These are phyloP conservation scores for Eustoma russellianum DNA, from an alignment of 257 asterid species.

Conservation along the genomic window DNA sequence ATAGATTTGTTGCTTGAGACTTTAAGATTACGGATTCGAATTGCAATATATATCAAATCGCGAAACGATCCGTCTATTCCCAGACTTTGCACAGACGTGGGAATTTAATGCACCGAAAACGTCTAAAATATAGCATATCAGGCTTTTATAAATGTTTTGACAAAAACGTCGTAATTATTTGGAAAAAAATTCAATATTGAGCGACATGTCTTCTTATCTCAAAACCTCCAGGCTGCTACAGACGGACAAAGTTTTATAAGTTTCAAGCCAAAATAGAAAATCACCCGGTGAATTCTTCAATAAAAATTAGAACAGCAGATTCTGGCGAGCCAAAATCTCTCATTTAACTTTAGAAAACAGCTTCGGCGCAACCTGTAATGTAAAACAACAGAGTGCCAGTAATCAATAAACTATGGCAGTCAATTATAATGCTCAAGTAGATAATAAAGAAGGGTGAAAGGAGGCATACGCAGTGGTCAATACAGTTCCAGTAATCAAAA, in stretches of 20 bases:
- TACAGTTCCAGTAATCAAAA: constrained; percentile 78
- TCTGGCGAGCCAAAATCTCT: constrained; percentile 16
- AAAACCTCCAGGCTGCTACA: constrained; percentile 15
- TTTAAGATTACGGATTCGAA: too few relatives aligned
- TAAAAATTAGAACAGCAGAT: constrained; percentile 8
- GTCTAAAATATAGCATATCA: too few relatives aligned
- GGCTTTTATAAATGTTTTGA: too few relatives aligned
- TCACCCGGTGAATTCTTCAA: constrained; percentile 9
- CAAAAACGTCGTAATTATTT: too few relatives aligned
- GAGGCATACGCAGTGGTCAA: constrained; percentile 59
- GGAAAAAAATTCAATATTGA: too few relatives aligned
- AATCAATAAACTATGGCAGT: constrained; percentile 2
- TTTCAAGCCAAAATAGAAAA: constrained; percentile 14
- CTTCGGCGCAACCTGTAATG: constrained; percentile 34
- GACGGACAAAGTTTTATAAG: constrained; percentile 12
- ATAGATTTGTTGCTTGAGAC: too few relatives aligned
- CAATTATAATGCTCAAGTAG: neutral
- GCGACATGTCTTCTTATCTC: constrained; percentile 18
- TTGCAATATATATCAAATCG: too few relatives aligned
- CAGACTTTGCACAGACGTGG: too few relatives aligned
- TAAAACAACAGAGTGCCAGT: neutral
- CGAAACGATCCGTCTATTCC: too few relatives aligned
- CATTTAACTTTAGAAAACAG: constrained; percentile 48
- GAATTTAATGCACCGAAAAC: too few relatives aligned
- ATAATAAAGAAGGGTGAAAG: neutral